These are phyloP conservation scores for Linderniella brevidens DNA, from an alignment of 257 asterid species.

Conservation along the genomic window DNA sequence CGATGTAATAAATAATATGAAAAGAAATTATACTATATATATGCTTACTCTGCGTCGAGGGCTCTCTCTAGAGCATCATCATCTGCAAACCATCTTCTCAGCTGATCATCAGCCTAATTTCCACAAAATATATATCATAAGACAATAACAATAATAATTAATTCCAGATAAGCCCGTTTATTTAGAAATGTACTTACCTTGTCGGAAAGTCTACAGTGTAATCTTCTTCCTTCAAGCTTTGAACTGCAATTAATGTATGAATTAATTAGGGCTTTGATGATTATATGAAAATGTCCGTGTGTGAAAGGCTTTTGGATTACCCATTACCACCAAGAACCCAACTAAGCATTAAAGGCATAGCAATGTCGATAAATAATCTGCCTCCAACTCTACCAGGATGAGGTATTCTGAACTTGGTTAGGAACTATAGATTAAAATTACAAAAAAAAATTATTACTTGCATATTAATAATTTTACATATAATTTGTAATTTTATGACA, in stretches of 20 bases:
- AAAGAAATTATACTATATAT: too few relatives aligned
- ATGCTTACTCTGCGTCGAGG: constrained; percentile 65
- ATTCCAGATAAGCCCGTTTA: background rate
- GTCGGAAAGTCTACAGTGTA: constrained; percentile 76
- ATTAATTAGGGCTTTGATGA: too few relatives aligned
- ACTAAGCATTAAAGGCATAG: constrained; percentile 87
- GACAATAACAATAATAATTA: constrained; percentile 4
- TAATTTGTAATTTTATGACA: constrained; percentile 4
- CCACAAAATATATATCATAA: constrained; percentile 3
- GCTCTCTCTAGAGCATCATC: constrained; percentile 92
- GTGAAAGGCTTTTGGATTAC: constrained; percentile 12
- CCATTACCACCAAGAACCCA: constrained; percentile 99
- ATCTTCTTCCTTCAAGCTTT: constrained; percentile 76
- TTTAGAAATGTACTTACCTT: constrained; percentile 34
- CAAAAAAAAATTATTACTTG: background rate
- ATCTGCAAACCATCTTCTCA: constrained; percentile 59
- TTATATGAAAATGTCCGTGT: background rate
- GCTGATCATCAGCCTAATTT: constrained; percentile 56
- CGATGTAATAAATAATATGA: too few relatives aligned
- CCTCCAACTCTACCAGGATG: constrained; percentile 99
- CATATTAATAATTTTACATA: background rate
- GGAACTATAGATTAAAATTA: constrained; percentile 42
- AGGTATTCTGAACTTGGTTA: constrained; percentile 66
- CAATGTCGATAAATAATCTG: constrained; percentile 56
- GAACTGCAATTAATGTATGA: constrained; percentile 27